These are phyloP conservation scores for Chlamydomonas reinhardtii DNA, from an alignment of 163 green algal species.

Conservation along the genomic window DNA sequence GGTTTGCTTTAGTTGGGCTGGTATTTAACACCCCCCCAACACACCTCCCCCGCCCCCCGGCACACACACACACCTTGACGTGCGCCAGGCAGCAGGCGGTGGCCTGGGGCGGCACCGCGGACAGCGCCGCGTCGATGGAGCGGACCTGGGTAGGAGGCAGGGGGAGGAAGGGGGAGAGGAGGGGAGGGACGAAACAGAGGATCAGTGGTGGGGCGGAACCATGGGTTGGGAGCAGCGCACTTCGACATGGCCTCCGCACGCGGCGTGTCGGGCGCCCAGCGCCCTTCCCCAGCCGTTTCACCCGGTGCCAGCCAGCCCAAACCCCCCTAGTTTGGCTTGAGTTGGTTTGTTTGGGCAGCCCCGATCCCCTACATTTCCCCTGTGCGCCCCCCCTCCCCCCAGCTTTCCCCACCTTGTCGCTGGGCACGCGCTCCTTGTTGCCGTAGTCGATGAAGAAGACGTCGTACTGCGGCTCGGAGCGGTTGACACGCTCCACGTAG, in stretches of 20 bases:
- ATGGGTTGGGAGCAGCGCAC: too few species aligned
- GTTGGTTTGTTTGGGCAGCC: too few species aligned
- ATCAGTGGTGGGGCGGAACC: too few species aligned
- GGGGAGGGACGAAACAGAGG: too few species aligned
- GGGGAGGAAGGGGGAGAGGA: constrained; percentile 56
- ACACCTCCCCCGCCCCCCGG: too few species aligned
- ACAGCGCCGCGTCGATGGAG: constrained; percentile 74
- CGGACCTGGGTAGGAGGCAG: constrained; percentile 67
- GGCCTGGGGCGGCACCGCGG: constrained; percentile 82
- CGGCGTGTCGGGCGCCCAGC: too few species aligned
- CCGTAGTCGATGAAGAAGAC: constrained; percentile 96
- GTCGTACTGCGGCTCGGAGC: constrained; percentile 73
- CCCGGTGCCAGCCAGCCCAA: too few species aligned
- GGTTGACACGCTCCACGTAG: constrained; percentile 67
- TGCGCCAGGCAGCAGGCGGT: constrained; percentile 70
- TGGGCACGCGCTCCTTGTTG: constrained; percentile 79
- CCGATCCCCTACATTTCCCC: background rate
- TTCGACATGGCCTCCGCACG: too few species aligned
- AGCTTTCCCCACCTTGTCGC: constrained; percentile 54
- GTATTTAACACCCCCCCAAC: too few species aligned
- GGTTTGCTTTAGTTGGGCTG: too few species aligned
- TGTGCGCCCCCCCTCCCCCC: constrained; percentile 38
- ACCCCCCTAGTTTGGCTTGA: too few species aligned
- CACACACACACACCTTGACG: constrained; percentile 68
- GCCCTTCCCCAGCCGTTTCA: too few species aligned